Base-by-base conservation (phyloP, 2,329 filamentous ascomycete species). In the Bipolaris cookei region DNA sequence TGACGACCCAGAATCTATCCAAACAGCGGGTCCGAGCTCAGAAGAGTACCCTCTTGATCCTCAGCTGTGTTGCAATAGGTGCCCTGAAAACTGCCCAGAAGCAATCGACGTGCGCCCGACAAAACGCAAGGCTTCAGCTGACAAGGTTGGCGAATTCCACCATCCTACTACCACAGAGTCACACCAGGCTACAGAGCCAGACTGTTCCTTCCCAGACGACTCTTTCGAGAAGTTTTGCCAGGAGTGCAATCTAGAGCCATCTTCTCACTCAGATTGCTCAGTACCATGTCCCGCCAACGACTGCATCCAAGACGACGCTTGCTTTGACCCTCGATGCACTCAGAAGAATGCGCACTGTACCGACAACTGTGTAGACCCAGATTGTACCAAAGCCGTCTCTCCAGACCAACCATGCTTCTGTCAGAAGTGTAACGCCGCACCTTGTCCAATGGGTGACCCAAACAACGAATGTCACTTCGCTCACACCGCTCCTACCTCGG, bases 191-290 rank as follows among this genome's bases (percentile, higher is more conserved):
- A 59, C 64, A 39, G 63, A 67, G 39, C 41, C 63, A 50, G 69
- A 69, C 61, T 70, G 69, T n/a, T 65, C 71, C 54, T 75, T 72
- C 28, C 69, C 66, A 23, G 72, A 76, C 45, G 69, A 67, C 35
- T 73, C 69, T 48, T 73, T 76, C 41, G 70, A 72, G 39, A 60
- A 71, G 41, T 73, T 74, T 54, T 77, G 75, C 54, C 71, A 76
- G 61, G 73, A 67, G 42, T 75, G 73, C 60, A 68, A 67, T 53
- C 56, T 70, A 32, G 71, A 74, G 44, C 57, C 66, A 11, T 41
- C 64, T 41, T 75, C 71, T 46, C 61, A 66, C 28, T 61, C 68
- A 49, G 54, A 57, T 16, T 57, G 54, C 16, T 38, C 58, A 18
- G 50, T 70, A 35, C 61, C 67, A 14, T 75, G 74, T 56, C 65